phyloP scores from a whole-genome alignment of 192 early-diverging fungal genomes.

The Coemansia sp. region DNA sequence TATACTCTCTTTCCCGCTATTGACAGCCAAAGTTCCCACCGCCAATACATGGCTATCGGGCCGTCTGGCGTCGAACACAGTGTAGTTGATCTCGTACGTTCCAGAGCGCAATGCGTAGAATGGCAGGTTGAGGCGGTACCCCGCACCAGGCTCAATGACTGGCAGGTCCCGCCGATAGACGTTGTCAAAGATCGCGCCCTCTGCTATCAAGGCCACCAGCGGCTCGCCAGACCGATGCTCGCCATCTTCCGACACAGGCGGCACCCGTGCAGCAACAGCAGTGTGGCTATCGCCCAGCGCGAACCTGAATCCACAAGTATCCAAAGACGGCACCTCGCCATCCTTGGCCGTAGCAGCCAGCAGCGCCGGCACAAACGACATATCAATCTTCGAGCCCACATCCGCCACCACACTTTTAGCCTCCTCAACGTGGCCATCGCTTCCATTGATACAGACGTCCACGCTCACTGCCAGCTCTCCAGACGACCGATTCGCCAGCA shows the following conservation, averaged over 20 bases:
- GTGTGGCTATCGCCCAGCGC: not conserved
- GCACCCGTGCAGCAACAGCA: not conserved
- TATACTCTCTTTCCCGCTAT: slow-evolving; percentile 6
- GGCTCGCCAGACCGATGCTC: not conserved
- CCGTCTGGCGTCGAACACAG: not conserved
- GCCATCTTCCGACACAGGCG: not conserved
- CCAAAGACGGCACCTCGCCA: not conserved
- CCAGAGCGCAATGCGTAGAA: slow-evolving; percentile 24
- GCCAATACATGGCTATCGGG: not conserved
- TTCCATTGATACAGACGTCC: not conserved
- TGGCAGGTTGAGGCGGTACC: slow-evolving; percentile 10
- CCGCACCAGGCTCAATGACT: slow-evolving; percentile 9
- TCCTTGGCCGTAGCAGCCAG: not conserved
- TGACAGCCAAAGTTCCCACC: slow-evolving; percentile 21
- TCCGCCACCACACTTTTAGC: not conserved
- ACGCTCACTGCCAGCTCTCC: slow-evolving; percentile 5
- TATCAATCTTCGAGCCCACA: not conserved
- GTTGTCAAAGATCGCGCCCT: slow-evolving; percentile 33
- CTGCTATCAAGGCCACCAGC: not conserved
- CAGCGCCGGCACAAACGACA: not conserved
- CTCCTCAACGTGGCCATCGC: too few species aligned
- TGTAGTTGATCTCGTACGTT: slow-evolving; percentile 26
- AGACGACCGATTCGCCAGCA: slow-evolving; percentile 12
- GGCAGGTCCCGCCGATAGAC: slow-evolving; percentile 22
- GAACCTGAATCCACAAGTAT: not conserved